Percentiles rank a stretch among this genome's conserved stretches.
phyloP scores from a whole-genome alignment of 352 stramenopile genomes.

The Phytophthora meadii region DNA sequence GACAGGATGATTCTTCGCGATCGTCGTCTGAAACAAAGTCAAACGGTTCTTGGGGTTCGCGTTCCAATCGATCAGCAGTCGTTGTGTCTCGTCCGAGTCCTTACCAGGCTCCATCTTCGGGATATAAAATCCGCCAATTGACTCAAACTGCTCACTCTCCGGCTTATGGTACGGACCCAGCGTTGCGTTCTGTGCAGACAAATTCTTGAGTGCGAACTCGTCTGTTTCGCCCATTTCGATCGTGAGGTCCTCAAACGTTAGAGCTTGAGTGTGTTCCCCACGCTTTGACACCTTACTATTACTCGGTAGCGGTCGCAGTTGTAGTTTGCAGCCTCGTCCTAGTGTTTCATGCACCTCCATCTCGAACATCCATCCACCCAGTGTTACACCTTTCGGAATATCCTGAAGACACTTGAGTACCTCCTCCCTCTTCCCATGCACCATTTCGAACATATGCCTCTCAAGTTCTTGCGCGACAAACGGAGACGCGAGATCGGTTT shows the following conservation, averaged over 20 bases:
- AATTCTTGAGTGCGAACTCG: background rate
- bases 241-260: background rate
- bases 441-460: background rate
- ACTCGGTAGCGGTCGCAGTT: background rate
- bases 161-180: background rate
- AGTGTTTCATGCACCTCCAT: background rate
- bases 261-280: no score
- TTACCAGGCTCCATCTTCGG: background rate
- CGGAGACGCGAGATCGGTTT: background rate
- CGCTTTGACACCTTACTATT: background rate
- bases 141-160: background rate
- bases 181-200: background rate
- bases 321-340: background rate
- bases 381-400: background rate
- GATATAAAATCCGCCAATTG: background rate
- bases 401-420: background rate
- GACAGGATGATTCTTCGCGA: background rate
- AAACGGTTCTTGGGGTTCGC: background rate
- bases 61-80: background rate
- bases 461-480: background rate
- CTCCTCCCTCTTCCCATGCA: background rate
- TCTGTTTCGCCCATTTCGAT: background rate
- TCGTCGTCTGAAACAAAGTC: background rate
- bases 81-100: background rate
- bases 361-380: background rate